Evolutionary conservation across 306 rosid species (phyloP).

Genomic region (Canavalia gladiata): DNA sequence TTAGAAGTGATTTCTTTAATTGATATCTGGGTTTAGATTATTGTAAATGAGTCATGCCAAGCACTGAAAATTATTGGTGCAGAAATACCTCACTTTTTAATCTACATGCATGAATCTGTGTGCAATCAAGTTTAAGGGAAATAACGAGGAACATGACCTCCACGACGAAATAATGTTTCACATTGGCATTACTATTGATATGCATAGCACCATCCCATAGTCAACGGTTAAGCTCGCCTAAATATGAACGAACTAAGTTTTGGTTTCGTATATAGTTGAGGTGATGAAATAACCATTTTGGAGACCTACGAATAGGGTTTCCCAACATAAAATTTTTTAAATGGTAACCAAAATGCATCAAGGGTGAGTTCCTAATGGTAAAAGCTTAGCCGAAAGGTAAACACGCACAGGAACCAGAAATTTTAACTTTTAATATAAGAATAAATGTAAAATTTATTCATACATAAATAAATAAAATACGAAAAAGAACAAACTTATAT

Average conservation of each 20-base stretch:
- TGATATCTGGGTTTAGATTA: constrained; percentile 15
- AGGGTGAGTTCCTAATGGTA: background rate
- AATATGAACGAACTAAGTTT: background rate
- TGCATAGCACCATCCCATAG: background rate
- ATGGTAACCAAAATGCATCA: background rate
- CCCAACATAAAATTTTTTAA: background rate
- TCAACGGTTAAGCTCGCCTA: background rate
- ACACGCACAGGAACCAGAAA: too few relatives aligned
- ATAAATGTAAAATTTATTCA: too few relatives aligned
- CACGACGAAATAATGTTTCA: constrained; percentile 44
- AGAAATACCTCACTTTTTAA: constrained; percentile 23
- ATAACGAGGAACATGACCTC: constrained; percentile 43
- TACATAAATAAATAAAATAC: too few relatives aligned
- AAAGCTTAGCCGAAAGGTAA: too few relatives aligned
- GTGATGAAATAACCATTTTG: background rate
- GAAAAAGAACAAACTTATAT: too few relatives aligned
- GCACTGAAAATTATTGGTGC: constrained; percentile 49
- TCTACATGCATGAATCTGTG: constrained; percentile 48
- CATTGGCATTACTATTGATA: background rate
- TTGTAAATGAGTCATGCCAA: constrained; percentile 53
- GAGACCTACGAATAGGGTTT: background rate
- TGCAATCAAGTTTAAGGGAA: constrained; percentile 9
- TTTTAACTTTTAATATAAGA: too few relatives aligned
- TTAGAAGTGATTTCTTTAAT: constrained; percentile 21
- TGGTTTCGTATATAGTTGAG: background rate